Evolutionary conservation across 1,139 yeast genomes (phyloP).

Genomic region (Meyerozyma sp.): DNA sequence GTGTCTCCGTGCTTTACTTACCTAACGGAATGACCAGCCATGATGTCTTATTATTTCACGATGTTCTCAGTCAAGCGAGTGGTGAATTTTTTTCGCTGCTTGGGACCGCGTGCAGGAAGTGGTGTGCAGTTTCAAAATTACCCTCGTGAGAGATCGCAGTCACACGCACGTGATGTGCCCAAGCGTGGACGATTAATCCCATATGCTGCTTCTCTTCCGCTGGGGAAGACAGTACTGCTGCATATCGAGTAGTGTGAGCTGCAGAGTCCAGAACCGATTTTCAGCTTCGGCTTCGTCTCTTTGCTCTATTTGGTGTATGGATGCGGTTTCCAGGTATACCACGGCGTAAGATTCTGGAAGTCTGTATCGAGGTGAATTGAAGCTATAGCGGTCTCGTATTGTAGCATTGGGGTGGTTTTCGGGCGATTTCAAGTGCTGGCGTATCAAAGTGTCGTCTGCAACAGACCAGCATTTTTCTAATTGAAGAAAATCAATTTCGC

Average conservation of each 20-base stretch:
- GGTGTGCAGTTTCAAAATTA: slow-evolving; percentile 4
- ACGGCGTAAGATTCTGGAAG: slow-evolving; percentile 11
- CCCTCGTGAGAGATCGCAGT: slow-evolving; percentile 15
- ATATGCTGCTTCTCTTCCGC: slow-evolving; percentile 12
- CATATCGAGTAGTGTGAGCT: slow-evolving; percentile 23
- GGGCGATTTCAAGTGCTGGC: slow-evolving; percentile 4
- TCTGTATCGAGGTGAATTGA: slow-evolving; percentile 22
- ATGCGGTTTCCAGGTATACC: background rate
- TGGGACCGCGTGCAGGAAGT: background rate
- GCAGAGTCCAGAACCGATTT: slow-evolving; percentile 23
- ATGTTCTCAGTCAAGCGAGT: slow-evolving; percentile 6
- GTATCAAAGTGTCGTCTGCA: slow-evolving; percentile 20
- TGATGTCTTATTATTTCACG: slow-evolving; percentile 38
- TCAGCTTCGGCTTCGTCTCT: background rate
- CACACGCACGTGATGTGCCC: slow-evolving; percentile 20
- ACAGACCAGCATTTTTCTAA: slow-evolving; percentile 32
- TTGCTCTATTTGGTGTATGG: background rate
- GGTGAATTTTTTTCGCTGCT: slow-evolving; percentile 10
- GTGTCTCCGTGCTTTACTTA: slow-evolving; percentile 38
- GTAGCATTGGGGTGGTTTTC: slow-evolving; percentile 9
- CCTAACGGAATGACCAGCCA: slow-evolving; percentile 99
- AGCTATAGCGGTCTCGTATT: slow-evolving; percentile 16
- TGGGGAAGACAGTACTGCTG: slow-evolving; percentile 24
- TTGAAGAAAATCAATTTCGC: slow-evolving; percentile 8
- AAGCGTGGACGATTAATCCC: slow-evolving; percentile 7